Percentiles rank a stretch among this genome's conserved stretches.
Conservation (phyloP, 148 eudicot genomes). For the Talinum fruticosum region DNA sequence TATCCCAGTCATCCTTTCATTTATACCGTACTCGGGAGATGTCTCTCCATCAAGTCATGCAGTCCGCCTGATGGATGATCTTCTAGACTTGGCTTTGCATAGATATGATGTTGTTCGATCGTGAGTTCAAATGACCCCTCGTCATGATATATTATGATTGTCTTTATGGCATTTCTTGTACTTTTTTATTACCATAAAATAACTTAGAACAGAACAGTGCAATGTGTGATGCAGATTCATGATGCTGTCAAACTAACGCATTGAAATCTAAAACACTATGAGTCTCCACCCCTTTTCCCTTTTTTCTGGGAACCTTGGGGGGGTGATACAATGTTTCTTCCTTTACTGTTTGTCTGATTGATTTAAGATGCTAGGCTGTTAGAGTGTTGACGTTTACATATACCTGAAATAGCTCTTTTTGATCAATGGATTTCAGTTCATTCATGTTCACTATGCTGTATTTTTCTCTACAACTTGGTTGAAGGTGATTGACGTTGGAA, state of each 20-base stretch:
- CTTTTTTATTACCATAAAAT: background rate
- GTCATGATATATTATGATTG: background rate
- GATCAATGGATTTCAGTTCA: background rate
- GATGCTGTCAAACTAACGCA: no score
- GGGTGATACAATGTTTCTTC: background rate
- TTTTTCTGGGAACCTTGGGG: background rate
- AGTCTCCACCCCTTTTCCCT: no score
- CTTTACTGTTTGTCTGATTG: background rate
- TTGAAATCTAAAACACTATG: no score
- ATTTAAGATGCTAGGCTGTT: background rate
- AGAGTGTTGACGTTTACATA: background rate
- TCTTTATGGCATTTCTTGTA: background rate
- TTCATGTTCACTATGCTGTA: background rate
- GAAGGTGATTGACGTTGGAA: background rate
- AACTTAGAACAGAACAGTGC: background rate
- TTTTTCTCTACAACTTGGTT: background rate
- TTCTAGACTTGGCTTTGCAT: constrained; percentile 74
- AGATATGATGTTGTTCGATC: constrained; percentile 89
- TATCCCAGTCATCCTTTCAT: constrained; percentile 92
- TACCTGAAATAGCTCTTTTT: background rate
- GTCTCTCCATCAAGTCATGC: constrained; percentile 66
- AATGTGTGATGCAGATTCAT: no score
- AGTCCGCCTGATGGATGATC: constrained; percentile 71
- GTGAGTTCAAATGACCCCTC: constrained; percentile 48
- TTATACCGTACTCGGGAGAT: constrained; percentile 63